These are phyloP conservation scores for Dactylorhiza incarnata DNA, from an alignment of 106 monocot genomes.

Conservation along the genomic window DNA sequence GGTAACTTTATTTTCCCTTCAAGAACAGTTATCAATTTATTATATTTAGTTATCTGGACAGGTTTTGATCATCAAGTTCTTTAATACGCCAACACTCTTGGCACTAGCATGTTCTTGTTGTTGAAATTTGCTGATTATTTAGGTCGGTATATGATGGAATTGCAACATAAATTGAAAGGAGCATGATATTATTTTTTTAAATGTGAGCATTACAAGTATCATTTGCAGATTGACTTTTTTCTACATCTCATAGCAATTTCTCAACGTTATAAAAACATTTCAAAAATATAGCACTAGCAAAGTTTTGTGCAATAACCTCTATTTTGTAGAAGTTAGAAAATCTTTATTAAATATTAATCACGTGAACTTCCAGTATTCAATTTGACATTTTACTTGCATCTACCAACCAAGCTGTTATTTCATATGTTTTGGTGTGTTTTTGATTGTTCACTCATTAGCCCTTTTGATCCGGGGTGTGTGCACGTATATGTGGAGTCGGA, in stretches of 20 bases:
- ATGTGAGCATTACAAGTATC: no score
- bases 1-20: no score
- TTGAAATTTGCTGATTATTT: no score
- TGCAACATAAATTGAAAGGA: no score
- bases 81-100: no score
- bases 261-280: not conserved
- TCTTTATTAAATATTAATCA: not conserved
- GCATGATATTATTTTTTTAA: no score
- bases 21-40: no score
- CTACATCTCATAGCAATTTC: not conserved
- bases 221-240: not conserved
- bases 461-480: not conserved
- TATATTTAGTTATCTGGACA: no score
- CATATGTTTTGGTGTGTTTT: not conserved
- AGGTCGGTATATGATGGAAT: no score
- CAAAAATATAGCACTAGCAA: not conserved
- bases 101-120: no score
- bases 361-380: not conserved
- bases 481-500: not conserved
- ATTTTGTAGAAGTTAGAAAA: not conserved
- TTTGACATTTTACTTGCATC: not conserved
- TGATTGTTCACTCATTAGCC: not conserved
- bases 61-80: no score
- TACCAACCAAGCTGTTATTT: not conserved
- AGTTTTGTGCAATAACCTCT: not conserved